Evolutionary conservation across 2,329 filamentous ascomycete genomes (phyloP).

Genomic region (Trichoderma sp.): DNA sequence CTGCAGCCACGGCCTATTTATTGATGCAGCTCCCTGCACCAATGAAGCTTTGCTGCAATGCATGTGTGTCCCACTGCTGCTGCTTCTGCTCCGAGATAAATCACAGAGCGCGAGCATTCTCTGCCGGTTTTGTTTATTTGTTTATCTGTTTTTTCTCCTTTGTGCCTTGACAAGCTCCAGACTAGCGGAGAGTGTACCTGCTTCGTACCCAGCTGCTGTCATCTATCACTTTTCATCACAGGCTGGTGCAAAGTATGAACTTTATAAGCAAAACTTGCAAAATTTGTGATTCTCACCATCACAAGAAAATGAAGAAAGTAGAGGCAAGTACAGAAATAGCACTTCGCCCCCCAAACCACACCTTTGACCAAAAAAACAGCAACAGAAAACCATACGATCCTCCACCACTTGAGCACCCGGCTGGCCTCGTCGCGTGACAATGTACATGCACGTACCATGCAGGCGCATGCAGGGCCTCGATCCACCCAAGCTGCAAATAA

Average conservation of each 20-base stretch:
- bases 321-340: not conserved
- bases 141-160: not conserved
- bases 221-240: not conserved
- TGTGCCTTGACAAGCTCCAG: not conserved
- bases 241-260: not conserved
- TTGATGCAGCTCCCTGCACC: not conserved
- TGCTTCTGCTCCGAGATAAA: not conserved
- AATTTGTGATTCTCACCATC: not conserved
- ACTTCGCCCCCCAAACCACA: not conserved
- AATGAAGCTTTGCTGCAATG: not conserved
- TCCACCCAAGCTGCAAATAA: slow-evolving; percentile 1
- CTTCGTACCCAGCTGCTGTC: not conserved
- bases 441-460: not conserved
- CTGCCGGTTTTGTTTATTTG: not conserved
- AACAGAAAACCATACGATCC: not conserved
- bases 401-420: not conserved
- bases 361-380: not conserved
- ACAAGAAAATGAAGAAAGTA: not conserved
- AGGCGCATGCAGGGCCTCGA: slow-evolving; percentile 12
- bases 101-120: not conserved
- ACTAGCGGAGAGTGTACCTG: not conserved
- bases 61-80: not conserved
- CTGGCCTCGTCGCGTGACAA: slow-evolving; percentile 14
- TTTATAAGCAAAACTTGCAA: not conserved
- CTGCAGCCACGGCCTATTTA: not conserved